Percentiles rank a stretch among this genome's conserved stretches.
These are phyloP conservation scores for Prosopis cineraria DNA, from an alignment of 306 rosid genomes.

Conservation along the genomic window DNA sequence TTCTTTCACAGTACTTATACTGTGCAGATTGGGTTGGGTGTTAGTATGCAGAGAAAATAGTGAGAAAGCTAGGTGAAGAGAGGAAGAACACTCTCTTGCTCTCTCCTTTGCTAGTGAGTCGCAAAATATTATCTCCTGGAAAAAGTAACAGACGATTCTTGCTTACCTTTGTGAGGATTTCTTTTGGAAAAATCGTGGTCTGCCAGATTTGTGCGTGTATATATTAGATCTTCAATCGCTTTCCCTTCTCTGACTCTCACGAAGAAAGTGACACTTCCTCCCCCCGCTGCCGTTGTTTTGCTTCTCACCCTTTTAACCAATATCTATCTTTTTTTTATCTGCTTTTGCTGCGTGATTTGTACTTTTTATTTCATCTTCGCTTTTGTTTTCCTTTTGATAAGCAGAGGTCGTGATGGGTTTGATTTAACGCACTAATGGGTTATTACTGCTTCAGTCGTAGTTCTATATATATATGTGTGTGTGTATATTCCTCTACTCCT, in stretches of 20 bases:
- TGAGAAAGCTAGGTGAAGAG: neutral
- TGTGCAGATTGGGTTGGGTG: slow-evolving; percentile 36
- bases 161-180: slow-evolving; percentile 32
- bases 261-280: slow-evolving; percentile 68
- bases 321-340: neutral
- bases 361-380: neutral
- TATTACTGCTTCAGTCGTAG: neutral
- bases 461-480: too few species aligned
- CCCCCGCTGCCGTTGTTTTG: slow-evolving; percentile 38
- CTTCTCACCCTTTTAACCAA: slow-evolving; percentile 28
- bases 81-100: slow-evolving; percentile 5
- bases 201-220: slow-evolving; percentile 54
- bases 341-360: neutral
- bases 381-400: neutral
- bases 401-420: neutral
- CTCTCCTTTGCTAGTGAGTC: slow-evolving; percentile 6
- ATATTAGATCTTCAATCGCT: slow-evolving; percentile 58
- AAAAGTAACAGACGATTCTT: slow-evolving; percentile 26
- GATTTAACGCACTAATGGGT: neutral
- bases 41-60: slow-evolving; percentile 4
- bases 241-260: slow-evolving; percentile 66
- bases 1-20: slow-evolving; percentile 28
- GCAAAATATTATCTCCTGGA: neutral
- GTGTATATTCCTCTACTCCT: neutral
- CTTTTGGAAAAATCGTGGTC: slow-evolving; percentile 30